A percentile compares a stretch with the other conserved stretches of the same genome.
Evolutionary conservation across 2,329 filamentous ascomycete species (phyloP).

Genomic region (Diaporthe sp.): DNA sequence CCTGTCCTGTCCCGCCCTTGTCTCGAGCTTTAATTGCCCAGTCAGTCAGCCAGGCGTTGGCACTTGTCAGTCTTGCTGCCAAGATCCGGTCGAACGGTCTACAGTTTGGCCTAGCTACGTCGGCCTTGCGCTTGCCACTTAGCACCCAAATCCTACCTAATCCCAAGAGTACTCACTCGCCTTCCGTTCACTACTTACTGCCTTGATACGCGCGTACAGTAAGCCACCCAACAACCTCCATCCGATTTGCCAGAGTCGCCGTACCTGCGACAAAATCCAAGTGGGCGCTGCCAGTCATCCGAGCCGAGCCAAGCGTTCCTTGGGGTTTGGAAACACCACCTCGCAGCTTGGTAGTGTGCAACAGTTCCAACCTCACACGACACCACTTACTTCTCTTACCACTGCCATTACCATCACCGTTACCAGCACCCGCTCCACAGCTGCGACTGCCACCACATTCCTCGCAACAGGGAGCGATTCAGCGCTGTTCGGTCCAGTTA

Average conservation of each 20-base stretch:
- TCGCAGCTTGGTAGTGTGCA: constrained; percentile 24
- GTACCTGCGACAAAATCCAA: constrained; percentile 29
- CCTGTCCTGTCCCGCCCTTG: constrained; percentile 20
- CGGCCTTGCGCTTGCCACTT: constrained; percentile 30
- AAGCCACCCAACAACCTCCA: constrained; percentile 28
- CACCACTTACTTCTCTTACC: constrained; percentile 10
- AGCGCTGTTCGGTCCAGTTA: neutral
- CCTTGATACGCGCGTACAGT: constrained; percentile 35
- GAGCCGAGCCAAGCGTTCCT: constrained; percentile 27
- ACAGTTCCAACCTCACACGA: constrained; percentile 26
- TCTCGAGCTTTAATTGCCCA: constrained; percentile 16
- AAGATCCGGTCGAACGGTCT: constrained; percentile 20
- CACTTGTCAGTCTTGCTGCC: constrained; percentile 14
- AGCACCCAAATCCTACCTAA: constrained; percentile 31
- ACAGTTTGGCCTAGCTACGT: constrained; percentile 25
- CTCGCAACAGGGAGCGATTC: constrained; percentile 17
- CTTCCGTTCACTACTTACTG: constrained; percentile 13
- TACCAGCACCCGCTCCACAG: neutral
- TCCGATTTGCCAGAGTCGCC: neutral
- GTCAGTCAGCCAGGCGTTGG: constrained; percentile 11
- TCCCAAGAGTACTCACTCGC: constrained; percentile 21
- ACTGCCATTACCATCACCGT: neutral
- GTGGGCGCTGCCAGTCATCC: constrained; percentile 14
- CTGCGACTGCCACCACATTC: constrained; percentile 1
- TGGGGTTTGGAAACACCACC: constrained; percentile 26